A percentile compares a stretch with the other conserved stretches of the same genome.
phyloP scores from a whole-genome alignment of 1,139 yeast genomes.

The Candida glucosophila region DNA sequence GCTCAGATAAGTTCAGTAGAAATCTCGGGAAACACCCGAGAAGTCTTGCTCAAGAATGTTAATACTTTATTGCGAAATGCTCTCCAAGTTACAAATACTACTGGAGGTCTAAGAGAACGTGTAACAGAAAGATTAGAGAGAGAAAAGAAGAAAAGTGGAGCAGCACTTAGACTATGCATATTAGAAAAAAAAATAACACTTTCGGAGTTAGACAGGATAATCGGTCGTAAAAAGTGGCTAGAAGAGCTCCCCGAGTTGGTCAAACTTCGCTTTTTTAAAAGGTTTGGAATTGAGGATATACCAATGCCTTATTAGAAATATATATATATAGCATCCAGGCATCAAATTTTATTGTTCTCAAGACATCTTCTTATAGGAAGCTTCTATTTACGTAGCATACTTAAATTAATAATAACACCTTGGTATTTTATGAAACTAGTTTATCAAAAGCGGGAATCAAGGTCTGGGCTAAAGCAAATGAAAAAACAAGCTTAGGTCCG shows the following conservation, averaged over 20 bases:
- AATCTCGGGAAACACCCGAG: conserved; percentile 20
- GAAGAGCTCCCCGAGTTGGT: conserved; percentile 17
- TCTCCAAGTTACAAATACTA: conserved; percentile 32
- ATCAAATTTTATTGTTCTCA: background rate
- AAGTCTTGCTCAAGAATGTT: conserved; percentile 27
- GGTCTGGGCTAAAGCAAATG: conserved; percentile 93
- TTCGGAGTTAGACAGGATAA: conserved; percentile 28
- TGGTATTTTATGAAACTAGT: conserved; percentile 25
- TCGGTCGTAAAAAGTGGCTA: conserved; percentile 28
- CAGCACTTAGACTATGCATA: conserved; percentile 37
- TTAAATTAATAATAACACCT: conserved; percentile 1
- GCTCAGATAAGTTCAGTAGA: conserved; percentile 20
- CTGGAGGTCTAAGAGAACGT: conserved; percentile 46
- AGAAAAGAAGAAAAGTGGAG: conserved; percentile 35
- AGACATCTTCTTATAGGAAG: too few relatives aligned
- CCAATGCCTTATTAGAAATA: conserved; percentile 2
- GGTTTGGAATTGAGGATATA: conserved; percentile 12
- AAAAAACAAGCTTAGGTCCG: conserved; percentile 95
- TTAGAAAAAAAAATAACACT: conserved; percentile 29
- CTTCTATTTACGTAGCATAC: background rate
- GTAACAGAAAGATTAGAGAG: conserved; percentile 34
- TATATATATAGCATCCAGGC: background rate
- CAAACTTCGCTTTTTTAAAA: conserved; percentile 21
- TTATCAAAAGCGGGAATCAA: conserved; percentile 93
- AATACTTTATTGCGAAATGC: conserved; percentile 39